These are phyloP conservation scores for Babesia ovis DNA, from an alignment of 169 alveolate genomes.

Conservation along the genomic window DNA sequence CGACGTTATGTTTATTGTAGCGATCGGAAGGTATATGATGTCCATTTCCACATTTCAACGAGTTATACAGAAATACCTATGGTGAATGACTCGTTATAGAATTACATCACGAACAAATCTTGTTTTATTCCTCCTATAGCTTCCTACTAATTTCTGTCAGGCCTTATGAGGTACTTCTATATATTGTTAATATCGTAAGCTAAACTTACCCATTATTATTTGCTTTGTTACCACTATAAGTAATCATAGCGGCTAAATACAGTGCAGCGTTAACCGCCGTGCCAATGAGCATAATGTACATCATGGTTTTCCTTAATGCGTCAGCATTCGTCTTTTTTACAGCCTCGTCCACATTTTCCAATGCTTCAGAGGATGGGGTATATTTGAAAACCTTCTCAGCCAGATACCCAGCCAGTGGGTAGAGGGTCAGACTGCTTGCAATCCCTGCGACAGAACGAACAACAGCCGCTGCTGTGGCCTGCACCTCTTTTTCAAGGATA, in stretches of 20 bases:
- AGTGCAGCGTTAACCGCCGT: constrained; percentile 5
- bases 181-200: no score
- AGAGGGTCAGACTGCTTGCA: not conserved
- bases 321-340: not conserved
- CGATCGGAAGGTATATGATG: no score
- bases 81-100: no score
- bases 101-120: no score
- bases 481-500: not conserved
- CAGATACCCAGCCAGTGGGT: constrained; percentile 4
- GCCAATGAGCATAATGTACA: constrained; percentile 6
- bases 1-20: no score
- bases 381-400: constrained; percentile 16
- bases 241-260: not conserved
- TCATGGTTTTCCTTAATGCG: constrained; percentile 7
- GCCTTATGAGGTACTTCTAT: no score
- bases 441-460: not conserved
- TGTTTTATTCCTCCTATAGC: no score
- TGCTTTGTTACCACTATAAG: not conserved
- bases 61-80: no score
- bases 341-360: constrained; percentile 4
- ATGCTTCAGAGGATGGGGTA: not conserved
- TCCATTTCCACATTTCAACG: no score
- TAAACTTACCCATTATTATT: no score
- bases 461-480: constrained; percentile 5
- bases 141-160: no score